These are phyloP conservation scores for Apiotrichum gracile DNA, from an alignment of 1,284 basidiomycete genomes.

Conservation along the genomic window DNA sequence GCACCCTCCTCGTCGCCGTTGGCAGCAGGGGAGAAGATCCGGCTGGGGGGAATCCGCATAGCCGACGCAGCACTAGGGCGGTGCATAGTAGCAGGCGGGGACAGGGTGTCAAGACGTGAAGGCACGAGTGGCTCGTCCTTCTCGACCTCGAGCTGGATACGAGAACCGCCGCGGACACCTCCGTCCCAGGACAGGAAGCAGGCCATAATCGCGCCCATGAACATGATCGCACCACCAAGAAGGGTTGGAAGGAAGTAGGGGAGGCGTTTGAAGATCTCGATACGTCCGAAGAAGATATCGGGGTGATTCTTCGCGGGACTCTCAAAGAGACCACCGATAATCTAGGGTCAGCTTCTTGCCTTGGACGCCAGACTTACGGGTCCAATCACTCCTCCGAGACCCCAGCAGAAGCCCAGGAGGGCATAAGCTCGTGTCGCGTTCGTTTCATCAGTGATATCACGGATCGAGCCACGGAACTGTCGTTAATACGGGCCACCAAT, in stretches of 20 bases:
- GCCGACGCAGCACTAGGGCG: slow-evolving; percentile 25
- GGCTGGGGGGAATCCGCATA: slow-evolving; percentile 6
- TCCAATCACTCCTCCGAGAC: slow-evolving; percentile 66
- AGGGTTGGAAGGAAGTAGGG: slow-evolving; percentile 88
- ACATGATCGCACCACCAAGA: slow-evolving; percentile 69
- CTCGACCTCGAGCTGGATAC: slow-evolving; percentile 68
- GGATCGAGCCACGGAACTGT: slow-evolving; percentile 65
- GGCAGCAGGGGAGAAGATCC: not conserved
- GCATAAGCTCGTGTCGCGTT: slow-evolving; percentile 94
- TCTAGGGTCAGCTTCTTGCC: slow-evolving; percentile 33
- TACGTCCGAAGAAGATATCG: slow-evolving; percentile 56
- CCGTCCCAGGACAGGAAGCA: slow-evolving; percentile 88
- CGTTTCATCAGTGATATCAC: slow-evolving; percentile 68
- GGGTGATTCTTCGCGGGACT: slow-evolving; percentile 81
- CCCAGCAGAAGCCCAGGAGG: slow-evolving; percentile 92
- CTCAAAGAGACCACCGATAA: slow-evolving; percentile 81
- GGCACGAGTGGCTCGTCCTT: slow-evolving; percentile 52
- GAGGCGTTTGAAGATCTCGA: slow-evolving; percentile 64
- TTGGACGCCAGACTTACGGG: slow-evolving; percentile 22
- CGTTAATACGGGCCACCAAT: not conserved
- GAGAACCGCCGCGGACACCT: slow-evolving; percentile 70
- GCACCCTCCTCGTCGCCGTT: not conserved
- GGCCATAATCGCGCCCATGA: slow-evolving; percentile 69
- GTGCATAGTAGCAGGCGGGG: slow-evolving; percentile 9
- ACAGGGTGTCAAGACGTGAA: slow-evolving; percentile 1